Conservation (phyloP, 768 basidiomycete species). For the Psilocybe cyanescens region DNA sequence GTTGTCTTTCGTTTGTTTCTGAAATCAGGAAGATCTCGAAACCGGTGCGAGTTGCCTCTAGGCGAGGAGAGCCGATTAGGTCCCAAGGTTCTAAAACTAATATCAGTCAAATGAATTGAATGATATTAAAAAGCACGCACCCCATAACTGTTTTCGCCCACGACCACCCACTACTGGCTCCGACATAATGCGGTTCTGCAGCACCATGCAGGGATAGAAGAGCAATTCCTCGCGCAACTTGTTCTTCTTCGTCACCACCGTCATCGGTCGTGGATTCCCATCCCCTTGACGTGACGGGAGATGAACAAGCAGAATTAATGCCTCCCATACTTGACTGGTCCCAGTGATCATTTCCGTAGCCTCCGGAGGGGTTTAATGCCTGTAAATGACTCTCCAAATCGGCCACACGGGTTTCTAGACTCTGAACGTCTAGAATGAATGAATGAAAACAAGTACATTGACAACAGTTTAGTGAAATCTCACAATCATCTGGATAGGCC, state of each 20-base stretch:
- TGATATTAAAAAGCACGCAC: neutral
- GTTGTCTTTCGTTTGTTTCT: slow-evolving; percentile 4
- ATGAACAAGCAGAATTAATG: slow-evolving; percentile 2
- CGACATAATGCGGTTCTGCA: slow-evolving; percentile 11
- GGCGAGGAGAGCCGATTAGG: neutral
- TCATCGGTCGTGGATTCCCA: slow-evolving; percentile 12
- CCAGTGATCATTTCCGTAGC: slow-evolving; percentile 13
- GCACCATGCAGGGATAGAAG: slow-evolving; percentile 9
- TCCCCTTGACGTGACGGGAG: neutral
- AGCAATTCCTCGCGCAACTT: slow-evolving; percentile 10
- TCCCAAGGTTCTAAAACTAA: neutral
- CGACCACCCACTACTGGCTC: slow-evolving; percentile 13
- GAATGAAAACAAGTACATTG: neutral
- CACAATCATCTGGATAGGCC: slow-evolving; percentile 12
- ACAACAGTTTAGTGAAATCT: neutral
- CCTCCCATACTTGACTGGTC: neutral
- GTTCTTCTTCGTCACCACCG: slow-evolving; percentile 7
- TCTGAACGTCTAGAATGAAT: slow-evolving; percentile 4
- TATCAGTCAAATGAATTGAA: neutral
- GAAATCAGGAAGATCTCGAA: slow-evolving; percentile 5
- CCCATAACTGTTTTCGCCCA: slow-evolving; percentile 12
- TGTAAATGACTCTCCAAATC: slow-evolving; percentile 11
- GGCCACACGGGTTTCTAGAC: slow-evolving; percentile 11
- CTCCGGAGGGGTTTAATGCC: slow-evolving; percentile 1
- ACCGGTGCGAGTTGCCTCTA: neutral